Base-by-base conservation (phyloP, 1,284 basidiomycete species). In the Ganoderma leucocontextum region DNA sequence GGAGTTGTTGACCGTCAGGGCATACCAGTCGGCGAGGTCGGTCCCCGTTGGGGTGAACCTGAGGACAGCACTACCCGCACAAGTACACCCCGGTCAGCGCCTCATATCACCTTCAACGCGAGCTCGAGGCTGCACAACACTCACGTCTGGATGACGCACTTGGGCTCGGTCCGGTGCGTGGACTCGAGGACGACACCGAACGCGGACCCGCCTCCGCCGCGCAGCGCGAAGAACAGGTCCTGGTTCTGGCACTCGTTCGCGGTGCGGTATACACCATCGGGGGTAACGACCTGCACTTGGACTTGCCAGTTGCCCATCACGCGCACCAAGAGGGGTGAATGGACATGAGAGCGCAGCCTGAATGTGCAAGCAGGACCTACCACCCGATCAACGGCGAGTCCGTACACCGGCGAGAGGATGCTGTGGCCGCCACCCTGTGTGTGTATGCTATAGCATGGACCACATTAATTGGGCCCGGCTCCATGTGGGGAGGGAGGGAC, bases 381-480 rank as follows among this genome's bases (percentile, higher is more conserved):
- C 13, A 82, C 82, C 42, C 83, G 79, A 71, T 86, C 84, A 66
- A 81, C 66, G 78, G 77, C 81, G 22, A 82, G 70, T 8, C 80
- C 81, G 65, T 78, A 77, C 4, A 79, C 75, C 1, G 78, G 79
- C 4, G 77, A 78, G 6, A 86, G 72, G n/a, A 83, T 76, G 35
- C 83, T 80, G 70, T 87, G 85, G 0, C 86, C 86, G n/a, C 86
- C 86, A 17, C 86, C 86, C 82, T 84, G 39, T 15, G 63, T 42
- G 13, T 17, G 29, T 2, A 38, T 13, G 25, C 36, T 36, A 10
- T 41, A 33, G 35, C 15, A 15, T 13, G 13, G 15, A 42, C 13
- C 1, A 29, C 29, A n/a, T 4, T 1, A 33, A 25, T n/a, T 19
- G 49, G 8, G 17, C 44, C n/a, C 44, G 44, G 29, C 29, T 29